These are phyloP conservation scores for Taiozyma sp. DNA, from an alignment of 1,139 yeast genomes.

Conservation along the genomic window DNA sequence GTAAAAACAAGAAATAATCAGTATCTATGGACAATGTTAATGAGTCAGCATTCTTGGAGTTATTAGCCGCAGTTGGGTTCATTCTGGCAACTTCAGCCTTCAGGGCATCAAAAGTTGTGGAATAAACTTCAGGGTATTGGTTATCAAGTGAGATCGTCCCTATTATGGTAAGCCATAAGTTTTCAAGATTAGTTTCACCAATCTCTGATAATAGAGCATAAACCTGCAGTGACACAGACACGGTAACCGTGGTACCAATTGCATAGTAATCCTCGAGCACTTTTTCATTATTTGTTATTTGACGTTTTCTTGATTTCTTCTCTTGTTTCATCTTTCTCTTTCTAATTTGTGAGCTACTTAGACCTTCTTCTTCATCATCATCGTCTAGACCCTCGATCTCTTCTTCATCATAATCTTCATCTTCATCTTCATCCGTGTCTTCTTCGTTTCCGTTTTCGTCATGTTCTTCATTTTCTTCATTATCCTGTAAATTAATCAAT, in stretches of 20 bases:
- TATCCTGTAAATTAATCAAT: conserved; percentile 33
- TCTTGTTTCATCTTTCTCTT: conserved; percentile 32
- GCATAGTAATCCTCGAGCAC: conserved; percentile 64
- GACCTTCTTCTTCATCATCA: conserved; percentile 29
- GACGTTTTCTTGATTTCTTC: conserved; percentile 29
- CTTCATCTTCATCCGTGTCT: conserved; percentile 28
- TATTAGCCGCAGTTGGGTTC: conserved; percentile 30
- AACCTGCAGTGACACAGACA: conserved; percentile 73
- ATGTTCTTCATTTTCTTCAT: conserved; percentile 21
- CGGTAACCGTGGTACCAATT: conserved; percentile 73
- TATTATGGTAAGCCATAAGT: conserved; percentile 82
- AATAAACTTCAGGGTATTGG: conserved; percentile 72
- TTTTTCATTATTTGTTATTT: conserved; percentile 42
- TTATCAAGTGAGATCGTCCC: conserved; percentile 83
- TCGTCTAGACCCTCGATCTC: conserved; percentile 24
- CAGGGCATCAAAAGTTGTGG: conserved; percentile 63
- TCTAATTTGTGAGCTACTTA: conserved; percentile 26
- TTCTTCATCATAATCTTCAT: conserved; percentile 27
- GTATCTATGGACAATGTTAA: conserved; percentile 62
- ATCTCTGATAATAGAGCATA: conserved; percentile 76
- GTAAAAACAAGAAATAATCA: conserved; percentile 79
- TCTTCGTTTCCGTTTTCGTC: conserved; percentile 27
- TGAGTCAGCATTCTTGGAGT: conserved; percentile 57
- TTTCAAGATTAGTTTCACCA: conserved; percentile 68
- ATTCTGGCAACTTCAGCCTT: conserved; percentile 82